These are phyloP conservation scores for Astrothelium macrocarpum DNA, from an alignment of 495 filamentous ascomycete genomes.

Conservation along the genomic window DNA sequence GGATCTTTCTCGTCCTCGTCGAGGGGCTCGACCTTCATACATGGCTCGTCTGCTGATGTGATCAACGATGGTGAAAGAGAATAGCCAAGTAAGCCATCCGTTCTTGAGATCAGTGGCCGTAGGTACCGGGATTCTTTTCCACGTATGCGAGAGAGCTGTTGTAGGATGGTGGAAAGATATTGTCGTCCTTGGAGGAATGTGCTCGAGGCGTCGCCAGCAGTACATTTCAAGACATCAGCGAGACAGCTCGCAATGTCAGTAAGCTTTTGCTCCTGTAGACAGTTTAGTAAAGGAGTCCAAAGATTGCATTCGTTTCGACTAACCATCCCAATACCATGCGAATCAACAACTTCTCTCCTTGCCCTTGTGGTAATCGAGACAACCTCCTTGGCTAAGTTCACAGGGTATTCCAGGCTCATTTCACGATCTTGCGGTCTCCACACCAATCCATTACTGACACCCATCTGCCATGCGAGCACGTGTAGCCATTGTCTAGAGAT, in stretches of 20 bases:
- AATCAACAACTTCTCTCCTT: constrained; percentile 16
- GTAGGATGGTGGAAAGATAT: constrained; percentile 20
- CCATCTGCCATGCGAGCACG: constrained; percentile 27
- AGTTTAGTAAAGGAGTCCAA: background rate
- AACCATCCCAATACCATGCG: constrained; percentile 26
- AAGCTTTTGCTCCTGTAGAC: constrained; percentile 23
- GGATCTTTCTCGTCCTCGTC: background rate
- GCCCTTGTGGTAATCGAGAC: constrained; percentile 19
- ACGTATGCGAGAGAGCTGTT: constrained; percentile 21
- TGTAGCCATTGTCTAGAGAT: constrained; percentile 24
- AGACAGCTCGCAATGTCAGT: constrained; percentile 25
- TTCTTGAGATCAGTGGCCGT: constrained; percentile 16
- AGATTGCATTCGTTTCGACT: background rate
- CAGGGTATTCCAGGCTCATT: constrained; percentile 23
- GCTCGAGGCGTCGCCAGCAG: constrained; percentile 15
- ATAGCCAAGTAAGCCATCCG: constrained; percentile 18
- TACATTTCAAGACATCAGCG: constrained; percentile 23
- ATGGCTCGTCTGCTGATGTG: background rate
- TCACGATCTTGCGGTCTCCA: constrained; percentile 20
- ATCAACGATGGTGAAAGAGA: background rate
- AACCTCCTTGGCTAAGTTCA: constrained; percentile 22
- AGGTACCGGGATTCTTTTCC: constrained; percentile 23
- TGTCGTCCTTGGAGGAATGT: constrained; percentile 21
- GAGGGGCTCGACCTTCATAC: background rate
- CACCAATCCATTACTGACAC: constrained; percentile 23